A percentile compares a stretch with the other conserved stretches of the same genome.
Evolutionary conservation across 2,329 filamentous ascomycete genomes (phyloP).

Genomic region (Sporothrix brunneoviolacea): DNA sequence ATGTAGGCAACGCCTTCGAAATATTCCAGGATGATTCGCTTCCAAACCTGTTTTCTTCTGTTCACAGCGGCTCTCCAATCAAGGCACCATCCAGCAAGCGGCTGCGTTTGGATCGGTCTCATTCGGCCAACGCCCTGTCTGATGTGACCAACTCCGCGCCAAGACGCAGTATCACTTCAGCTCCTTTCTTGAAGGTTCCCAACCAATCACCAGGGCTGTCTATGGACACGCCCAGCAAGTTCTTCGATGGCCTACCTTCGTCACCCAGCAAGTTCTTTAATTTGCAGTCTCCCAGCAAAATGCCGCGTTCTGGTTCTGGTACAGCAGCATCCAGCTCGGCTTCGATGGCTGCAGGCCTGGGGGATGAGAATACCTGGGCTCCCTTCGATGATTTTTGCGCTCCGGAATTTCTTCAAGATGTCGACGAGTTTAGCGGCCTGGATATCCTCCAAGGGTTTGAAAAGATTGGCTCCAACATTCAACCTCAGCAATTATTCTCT

Average conservation of each 20-base stretch:
- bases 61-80: conserved; percentile 56
- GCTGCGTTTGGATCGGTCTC: conserved; percentile 56
- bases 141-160: conserved; percentile 51
- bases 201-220: conserved; percentile 31
- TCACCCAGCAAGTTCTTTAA: conserved; percentile 49
- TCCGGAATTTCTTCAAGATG: conserved; percentile 51
- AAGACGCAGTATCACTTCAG: conserved; percentile 45
- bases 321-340: conserved; percentile 21
- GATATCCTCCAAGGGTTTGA: conserved; percentile 71
- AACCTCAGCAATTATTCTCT: conserved; percentile 20
- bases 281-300: conserved; percentile 32
- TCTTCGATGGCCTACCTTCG: conserved; percentile 47
- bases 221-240: conserved; percentile 53
- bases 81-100: conserved; percentile 54
- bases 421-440: conserved; percentile 52
- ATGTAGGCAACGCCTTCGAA: conserved; percentile 43
- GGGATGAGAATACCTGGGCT: conserved; percentile 38
- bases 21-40: conserved; percentile 48
- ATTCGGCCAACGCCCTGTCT: conserved; percentile 54
- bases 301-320: conserved; percentile 24
- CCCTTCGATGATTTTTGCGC: conserved; percentile 46
- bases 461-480: conserved; percentile 55
- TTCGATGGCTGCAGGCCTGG: conserved; percentile 20
- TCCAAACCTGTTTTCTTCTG: conserved; percentile 37
- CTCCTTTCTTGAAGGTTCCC: conserved; percentile 44